Base-by-base conservation (phyloP, 2,329 filamentous ascomycete genomes). In the Penicillium glabrum region DNA sequence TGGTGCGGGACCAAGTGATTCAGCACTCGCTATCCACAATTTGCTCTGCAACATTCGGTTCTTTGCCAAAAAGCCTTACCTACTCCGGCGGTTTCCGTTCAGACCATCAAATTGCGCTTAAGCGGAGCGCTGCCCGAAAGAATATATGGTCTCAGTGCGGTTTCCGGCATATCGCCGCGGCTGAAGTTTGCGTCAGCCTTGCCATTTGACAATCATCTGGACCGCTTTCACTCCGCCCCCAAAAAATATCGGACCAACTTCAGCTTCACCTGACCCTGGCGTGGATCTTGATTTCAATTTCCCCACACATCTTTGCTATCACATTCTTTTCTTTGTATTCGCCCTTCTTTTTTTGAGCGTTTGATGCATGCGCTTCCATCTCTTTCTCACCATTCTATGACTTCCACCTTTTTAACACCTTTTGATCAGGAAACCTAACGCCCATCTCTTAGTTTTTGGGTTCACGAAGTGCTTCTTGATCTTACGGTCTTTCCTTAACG, bases 401-500 rank as follows among this genome's bases (percentile, higher is more conserved):
- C 39, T 14, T 11, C 19, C n/a, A 35, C 11, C 16, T 51, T 59
- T 59, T 56, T 65, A 60, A 67, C 59, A 48, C 46, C 45, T 44
- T 41, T 53, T 46, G 23, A 37, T 27, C 50, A 66, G 67, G 66
- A 68, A 71, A 59, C 66, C 62, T 65, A 61, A 63, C 64, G 64
- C 57, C 61, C 58, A 46, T 62, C 63, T 59, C 62, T 63, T 62
- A 57, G 53, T 61, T 61, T 53, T 54, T 59, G 63, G 58, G 52
- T 64, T 72, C 29, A 66, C 64, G 68, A 67, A 67, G 61, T 66
- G 63, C 62, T 62, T 65, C 61, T 70, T 66, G 70, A 71, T 67
- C 65, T 64, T 54, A 71, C 67, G 61, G 68, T 73, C 71, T 71
- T 63, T 75, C 67, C 74, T 75, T 66, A 76, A 29, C 74, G 71